A percentile compares a stretch with the other conserved stretches of the same genome.
Conservation (phyloP, 164 flowering plant genomes). For the Warburgia ugandensis region DNA sequence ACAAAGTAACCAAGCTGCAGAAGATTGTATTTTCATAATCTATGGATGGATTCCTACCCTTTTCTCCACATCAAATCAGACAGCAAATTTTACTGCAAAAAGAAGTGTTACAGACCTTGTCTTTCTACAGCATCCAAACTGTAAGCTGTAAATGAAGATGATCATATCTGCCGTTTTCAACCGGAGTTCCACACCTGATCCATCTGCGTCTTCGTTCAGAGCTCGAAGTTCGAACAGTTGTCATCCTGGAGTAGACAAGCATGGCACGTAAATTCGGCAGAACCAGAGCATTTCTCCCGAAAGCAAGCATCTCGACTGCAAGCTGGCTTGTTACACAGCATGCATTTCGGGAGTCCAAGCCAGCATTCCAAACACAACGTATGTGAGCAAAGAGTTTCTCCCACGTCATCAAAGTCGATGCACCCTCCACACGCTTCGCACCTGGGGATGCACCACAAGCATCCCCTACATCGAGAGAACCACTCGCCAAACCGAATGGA, state of each 20-base stretch:
- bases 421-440: conserved; percentile 76
- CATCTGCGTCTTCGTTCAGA: too few species aligned
- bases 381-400: conserved; percentile 45
- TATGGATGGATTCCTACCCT: too few species aligned
- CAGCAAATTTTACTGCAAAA: too few species aligned
- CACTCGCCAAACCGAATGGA: neutral
- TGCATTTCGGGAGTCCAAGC: conserved; percentile 66
- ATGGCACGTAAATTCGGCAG: conserved; percentile 40
- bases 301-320: conserved; percentile 35
- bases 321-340: conserved; percentile 57
- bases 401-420: conserved; percentile 30
- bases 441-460: conserved; percentile 55
- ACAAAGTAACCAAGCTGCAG: too few species aligned
- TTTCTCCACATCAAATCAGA: too few species aligned
- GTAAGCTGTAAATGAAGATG: too few species aligned
- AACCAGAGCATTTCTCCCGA: neutral
- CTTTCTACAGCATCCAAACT: too few species aligned
- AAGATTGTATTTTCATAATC: too few species aligned
- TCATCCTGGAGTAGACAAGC: conserved; percentile 17
- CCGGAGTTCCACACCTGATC: too few species aligned
- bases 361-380: conserved; percentile 57
- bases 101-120: too few species aligned
- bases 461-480: conserved; percentile 43
- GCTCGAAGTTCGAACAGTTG: neutral
- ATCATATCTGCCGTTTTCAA: too few species aligned